phyloP scores from a whole-genome alignment of 2,329 filamentous ascomycete genomes.

The Harringtonia aguacate region DNA sequence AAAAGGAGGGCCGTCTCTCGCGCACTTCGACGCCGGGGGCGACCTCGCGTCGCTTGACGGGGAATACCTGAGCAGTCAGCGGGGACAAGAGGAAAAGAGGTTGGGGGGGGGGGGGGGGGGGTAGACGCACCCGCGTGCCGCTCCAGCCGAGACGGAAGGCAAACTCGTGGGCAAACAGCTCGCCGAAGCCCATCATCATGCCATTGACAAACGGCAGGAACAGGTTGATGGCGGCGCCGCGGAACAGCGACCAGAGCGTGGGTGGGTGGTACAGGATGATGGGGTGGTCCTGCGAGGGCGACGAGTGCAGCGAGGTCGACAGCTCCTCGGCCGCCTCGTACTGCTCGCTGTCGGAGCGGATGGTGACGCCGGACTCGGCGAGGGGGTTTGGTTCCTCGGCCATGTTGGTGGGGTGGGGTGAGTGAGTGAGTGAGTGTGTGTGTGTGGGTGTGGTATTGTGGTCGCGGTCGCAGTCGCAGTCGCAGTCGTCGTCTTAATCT shows the following conservation, averaged over 20 bases:
- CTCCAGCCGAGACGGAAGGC: constrained; percentile 91
- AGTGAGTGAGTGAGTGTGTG: too few relatives aligned
- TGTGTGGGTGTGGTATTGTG: too few relatives aligned
- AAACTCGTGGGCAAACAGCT: constrained; percentile 91
- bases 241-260: constrained; percentile 72
- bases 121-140: constrained; percentile 64
- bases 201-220: constrained; percentile 92
- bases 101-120: not conserved
- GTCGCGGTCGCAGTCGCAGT: too few relatives aligned
- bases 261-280: constrained; percentile 84
- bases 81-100: too few relatives aligned
- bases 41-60: constrained; percentile 49
- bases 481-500: too few relatives aligned
- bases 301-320: constrained; percentile 48
- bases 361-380: constrained; percentile 63
- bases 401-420: constrained; percentile 34
- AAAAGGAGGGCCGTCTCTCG: constrained; percentile 44
- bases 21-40: constrained; percentile 77
- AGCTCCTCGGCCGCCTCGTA: constrained; percentile 59
- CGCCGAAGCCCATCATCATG: constrained; percentile 95
- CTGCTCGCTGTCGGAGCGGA: constrained; percentile 74
- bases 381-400: constrained; percentile 46
- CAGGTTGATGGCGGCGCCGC: constrained; percentile 92
- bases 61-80: constrained; percentile 38
- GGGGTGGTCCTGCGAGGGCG: constrained; percentile 32